Conservation (phyloP, 2,329 filamentous ascomycete genomes). For the Fonsecaea nubica region DNA sequence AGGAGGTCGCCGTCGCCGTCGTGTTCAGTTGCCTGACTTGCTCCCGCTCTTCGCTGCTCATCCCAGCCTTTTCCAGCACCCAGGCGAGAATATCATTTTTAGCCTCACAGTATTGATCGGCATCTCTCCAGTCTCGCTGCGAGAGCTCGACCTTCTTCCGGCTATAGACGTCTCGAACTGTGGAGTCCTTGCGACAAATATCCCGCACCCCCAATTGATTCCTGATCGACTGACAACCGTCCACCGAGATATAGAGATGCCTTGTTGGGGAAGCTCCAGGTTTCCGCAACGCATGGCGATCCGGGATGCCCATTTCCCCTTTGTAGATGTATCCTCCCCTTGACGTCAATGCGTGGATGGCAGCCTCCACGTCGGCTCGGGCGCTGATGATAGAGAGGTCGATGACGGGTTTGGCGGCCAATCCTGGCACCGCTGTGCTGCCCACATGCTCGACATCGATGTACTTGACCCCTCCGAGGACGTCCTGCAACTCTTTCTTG, state of each 20-base stretch:
- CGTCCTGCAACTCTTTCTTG: conserved; percentile 33
- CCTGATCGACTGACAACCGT: conserved; percentile 44
- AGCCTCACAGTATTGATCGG: conserved; percentile 36
- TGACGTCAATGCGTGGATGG: conserved; percentile 43
- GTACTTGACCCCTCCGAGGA: conserved; percentile 27
- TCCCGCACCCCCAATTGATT: conserved; percentile 50
- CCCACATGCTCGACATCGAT: conserved; percentile 48
- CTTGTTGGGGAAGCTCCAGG: conserved; percentile 41
- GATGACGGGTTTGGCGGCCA: conserved; percentile 48
- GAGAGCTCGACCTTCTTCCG: conserved; percentile 28
- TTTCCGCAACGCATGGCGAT: conserved; percentile 46
- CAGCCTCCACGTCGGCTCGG: conserved; percentile 40
- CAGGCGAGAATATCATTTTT: conserved; percentile 35
- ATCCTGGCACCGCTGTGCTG: conserved; percentile 46
- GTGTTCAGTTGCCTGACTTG: conserved; percentile 31
- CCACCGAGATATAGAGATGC: conserved; percentile 49
- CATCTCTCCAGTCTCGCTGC: conserved; percentile 30
- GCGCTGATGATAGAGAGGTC: conserved; percentile 47
- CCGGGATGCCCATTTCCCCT: conserved; percentile 47
- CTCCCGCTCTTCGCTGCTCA: conserved; percentile 29
- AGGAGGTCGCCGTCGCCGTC: conserved; percentile 4
- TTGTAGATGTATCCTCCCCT: conserved; percentile 46
- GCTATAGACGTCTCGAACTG: conserved; percentile 43
- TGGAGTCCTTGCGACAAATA: conserved; percentile 43
- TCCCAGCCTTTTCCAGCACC: conserved; percentile 31